Evolutionary conservation across 345 rosid species (phyloP).

Genomic region (Corymbia maculata): DNA sequence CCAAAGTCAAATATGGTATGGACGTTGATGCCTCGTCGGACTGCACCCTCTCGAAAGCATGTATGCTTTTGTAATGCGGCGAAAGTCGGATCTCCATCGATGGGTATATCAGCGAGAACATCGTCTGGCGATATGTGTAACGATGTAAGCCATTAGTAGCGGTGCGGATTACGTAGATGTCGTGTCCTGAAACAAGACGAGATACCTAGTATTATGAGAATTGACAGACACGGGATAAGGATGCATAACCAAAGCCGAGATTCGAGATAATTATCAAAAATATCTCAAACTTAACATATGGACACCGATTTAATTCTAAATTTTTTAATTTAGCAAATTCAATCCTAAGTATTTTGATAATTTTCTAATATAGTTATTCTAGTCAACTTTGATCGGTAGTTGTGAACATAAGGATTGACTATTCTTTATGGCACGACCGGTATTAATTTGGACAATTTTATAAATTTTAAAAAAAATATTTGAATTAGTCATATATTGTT

Average conservation of each 20-base stretch:
- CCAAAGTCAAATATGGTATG: background rate
- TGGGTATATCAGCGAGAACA: background rate
- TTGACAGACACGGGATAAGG: background rate
- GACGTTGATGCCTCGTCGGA: background rate
- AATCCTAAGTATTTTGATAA: background rate
- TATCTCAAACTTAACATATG: too few relatives aligned
- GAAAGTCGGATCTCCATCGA: background rate
- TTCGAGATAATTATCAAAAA: background rate
- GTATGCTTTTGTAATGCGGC: background rate
- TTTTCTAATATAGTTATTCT: too few relatives aligned
- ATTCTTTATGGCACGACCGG: accelerated
- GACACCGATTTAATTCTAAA: too few relatives aligned
- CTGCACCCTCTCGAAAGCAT: background rate
- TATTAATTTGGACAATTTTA: accelerated
- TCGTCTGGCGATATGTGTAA: background rate
- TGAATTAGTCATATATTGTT: too few relatives aligned
- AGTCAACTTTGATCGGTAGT: accelerated
- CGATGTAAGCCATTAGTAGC: background rate
- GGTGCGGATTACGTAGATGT: background rate
- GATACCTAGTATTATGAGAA: background rate
- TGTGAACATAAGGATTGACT: accelerated
- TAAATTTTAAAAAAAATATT: too few relatives aligned
- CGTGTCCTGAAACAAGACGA: background rate
- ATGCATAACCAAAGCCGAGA: background rate
- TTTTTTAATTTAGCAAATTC: too few relatives aligned